These are phyloP conservation scores for Chaetomiaceae sp. DNA, from an alignment of 2,329 filamentous ascomycete species.

Conservation along the genomic window DNA sequence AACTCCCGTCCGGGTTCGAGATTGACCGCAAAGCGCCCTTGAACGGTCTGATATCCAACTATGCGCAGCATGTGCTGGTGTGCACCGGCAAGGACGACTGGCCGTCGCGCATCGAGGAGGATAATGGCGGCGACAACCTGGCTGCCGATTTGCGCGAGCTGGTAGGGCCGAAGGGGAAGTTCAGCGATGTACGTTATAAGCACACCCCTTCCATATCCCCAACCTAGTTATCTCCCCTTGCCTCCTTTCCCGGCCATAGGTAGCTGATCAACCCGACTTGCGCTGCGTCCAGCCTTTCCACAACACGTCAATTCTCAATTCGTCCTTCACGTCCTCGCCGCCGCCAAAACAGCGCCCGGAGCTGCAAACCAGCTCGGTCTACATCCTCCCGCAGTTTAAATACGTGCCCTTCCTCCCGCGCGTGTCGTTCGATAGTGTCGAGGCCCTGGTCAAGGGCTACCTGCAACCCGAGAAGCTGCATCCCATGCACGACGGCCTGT, in stretches of 20 bases:
- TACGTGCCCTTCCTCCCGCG: slow-evolving; percentile 69
- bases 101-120: slow-evolving; percentile 79
- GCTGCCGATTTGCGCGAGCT: slow-evolving; percentile 68
- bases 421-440: slow-evolving; percentile 50
- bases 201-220: too few species aligned
- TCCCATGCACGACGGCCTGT: slow-evolving; percentile 53
- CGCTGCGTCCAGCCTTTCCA: slow-evolving; percentile 64
- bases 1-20: slow-evolving; percentile 60
- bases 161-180: slow-evolving; percentile 60
- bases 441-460: slow-evolving; percentile 59
- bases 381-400: slow-evolving; percentile 78
- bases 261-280: too few species aligned
- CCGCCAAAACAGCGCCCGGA: slow-evolving; percentile 40
- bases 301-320: slow-evolving; percentile 70
- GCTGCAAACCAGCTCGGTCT: slow-evolving; percentile 57
- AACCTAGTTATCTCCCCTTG: too few species aligned
- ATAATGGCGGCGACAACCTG: slow-evolving; percentile 61
- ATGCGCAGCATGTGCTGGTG: slow-evolving; percentile 77
- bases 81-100: slow-evolving; percentile 79
- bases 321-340: slow-evolving; percentile 63
- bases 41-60: slow-evolving; percentile 71
- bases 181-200: slow-evolving; percentile 59
- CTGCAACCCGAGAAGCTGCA: slow-evolving; percentile 61
- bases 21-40: slow-evolving; percentile 69
- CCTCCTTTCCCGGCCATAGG: too few species aligned